Evolutionary conservation across 257 asterid genomes (phyloP).

Genomic region (Striga asiatica): DNA sequence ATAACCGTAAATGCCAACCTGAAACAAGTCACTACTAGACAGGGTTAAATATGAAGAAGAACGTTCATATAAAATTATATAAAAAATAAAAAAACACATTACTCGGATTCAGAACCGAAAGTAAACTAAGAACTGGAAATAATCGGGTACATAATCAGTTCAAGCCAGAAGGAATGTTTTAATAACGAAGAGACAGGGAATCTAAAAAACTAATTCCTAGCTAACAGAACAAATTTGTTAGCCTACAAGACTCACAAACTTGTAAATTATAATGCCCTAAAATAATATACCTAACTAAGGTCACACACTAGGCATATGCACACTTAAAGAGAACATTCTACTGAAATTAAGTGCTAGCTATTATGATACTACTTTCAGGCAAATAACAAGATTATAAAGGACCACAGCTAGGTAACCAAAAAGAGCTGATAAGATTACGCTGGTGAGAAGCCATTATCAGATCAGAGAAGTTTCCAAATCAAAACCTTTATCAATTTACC

Average conservation of each 20-base stretch:
- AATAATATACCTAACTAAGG: neutral
- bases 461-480: neutral
- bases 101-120: neutral
- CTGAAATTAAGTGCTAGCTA: neutral
- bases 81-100: neutral
- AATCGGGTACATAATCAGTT: neutral
- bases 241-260: neutral
- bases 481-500: neutral
- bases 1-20: constrained; percentile 97
- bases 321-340: too few species aligned
- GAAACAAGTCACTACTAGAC: constrained; percentile 16
- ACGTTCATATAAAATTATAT: too few species aligned
- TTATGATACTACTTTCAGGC: neutral
- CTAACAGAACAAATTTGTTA: neutral
- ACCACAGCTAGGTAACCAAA: neutral
- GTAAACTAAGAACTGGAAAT: neutral
- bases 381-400: neutral
- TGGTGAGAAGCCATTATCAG: neutral
- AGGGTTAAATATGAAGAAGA: neutral
- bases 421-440: neutral
- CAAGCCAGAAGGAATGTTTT: too few species aligned
- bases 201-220: neutral
- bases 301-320: neutral
- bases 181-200: too few species aligned
- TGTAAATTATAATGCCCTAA: neutral